These are phyloP conservation scores for Cornus controversa DNA, from an alignment of 148 eudicot genomes.

Conservation along the genomic window DNA sequence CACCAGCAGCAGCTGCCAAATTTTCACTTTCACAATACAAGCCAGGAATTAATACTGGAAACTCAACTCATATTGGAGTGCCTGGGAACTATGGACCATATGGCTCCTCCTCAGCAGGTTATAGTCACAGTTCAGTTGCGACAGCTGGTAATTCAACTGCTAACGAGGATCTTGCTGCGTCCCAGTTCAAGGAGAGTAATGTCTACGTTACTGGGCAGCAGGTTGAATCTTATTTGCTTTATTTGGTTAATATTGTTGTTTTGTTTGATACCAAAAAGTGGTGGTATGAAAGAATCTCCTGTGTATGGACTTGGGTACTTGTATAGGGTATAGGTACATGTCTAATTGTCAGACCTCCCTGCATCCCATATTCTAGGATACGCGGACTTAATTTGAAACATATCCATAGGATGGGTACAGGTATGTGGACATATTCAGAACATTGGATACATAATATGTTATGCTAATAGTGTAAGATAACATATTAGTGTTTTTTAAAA, in stretches of 20 bases:
- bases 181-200: constrained; percentile 76
- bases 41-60: constrained; percentile 54
- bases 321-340: no score
- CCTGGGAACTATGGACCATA: constrained; percentile 69
- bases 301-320: no score
- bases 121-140: constrained; percentile 43
- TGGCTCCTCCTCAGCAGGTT: constrained; percentile 55
- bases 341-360: no score
- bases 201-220: constrained; percentile 68
- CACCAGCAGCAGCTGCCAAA: constrained; percentile 55
- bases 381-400: no score
- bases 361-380: no score
- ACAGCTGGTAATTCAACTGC: constrained; percentile 56
- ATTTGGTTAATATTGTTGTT: constrained; percentile 22
- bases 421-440: no score
- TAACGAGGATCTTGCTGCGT: constrained; percentile 60
- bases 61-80: constrained; percentile 52
- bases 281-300: background rate
- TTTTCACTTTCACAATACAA: constrained; percentile 72
- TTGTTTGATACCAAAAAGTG: background rate
- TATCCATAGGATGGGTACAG: no score
- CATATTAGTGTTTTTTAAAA: background rate
- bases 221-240: constrained; percentile 41
- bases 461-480: no score
- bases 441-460: no score